These are phyloP conservation scores for Eimeria falciformis DNA, from an alignment of 169 alveolate species.

Conservation along the genomic window DNA sequence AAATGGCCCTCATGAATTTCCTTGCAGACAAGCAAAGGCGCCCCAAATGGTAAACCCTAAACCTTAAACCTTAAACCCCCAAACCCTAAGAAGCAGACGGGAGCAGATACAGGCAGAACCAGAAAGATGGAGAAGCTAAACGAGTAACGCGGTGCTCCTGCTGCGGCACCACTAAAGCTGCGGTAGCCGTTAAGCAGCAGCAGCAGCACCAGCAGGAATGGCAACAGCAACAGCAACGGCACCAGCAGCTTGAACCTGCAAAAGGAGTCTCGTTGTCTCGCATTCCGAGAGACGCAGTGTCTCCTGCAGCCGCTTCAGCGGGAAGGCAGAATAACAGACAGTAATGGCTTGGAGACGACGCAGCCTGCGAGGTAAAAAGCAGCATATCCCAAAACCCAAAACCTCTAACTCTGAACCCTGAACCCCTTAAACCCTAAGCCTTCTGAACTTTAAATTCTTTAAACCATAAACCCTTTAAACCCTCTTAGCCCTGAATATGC, in stretches of 20 bases:
- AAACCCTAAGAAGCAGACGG: not conserved
- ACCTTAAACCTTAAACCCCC: not conserved
- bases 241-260: constrained; percentile 25
- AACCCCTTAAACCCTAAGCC: constrained; percentile 6
- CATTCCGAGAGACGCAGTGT: constrained; percentile 41
- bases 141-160: not conserved
- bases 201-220: not conserved
- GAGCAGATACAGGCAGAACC: not conserved
- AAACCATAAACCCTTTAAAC: not conserved
- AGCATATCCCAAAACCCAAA: not conserved
- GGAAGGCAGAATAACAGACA: constrained; percentile 23
- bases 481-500: not conserved
- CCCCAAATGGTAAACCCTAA: not conserved
- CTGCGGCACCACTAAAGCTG: not conserved
- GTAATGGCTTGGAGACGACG: constrained; percentile 39
- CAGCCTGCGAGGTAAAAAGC: constrained; percentile 15
- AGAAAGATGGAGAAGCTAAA: not conserved
- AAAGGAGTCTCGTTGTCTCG: constrained; percentile 24
- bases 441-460: not conserved
- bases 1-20: constrained; percentile 37
- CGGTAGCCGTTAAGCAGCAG: constrained; percentile 1
- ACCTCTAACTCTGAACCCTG: not conserved
- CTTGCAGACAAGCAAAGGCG: not conserved
- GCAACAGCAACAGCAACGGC: constrained; percentile 13
- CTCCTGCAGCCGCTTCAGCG: constrained; percentile 59